Evolutionary conservation across 2,329 filamentous ascomycete species (phyloP).

Genomic region (Fusarium protoensiforme): DNA sequence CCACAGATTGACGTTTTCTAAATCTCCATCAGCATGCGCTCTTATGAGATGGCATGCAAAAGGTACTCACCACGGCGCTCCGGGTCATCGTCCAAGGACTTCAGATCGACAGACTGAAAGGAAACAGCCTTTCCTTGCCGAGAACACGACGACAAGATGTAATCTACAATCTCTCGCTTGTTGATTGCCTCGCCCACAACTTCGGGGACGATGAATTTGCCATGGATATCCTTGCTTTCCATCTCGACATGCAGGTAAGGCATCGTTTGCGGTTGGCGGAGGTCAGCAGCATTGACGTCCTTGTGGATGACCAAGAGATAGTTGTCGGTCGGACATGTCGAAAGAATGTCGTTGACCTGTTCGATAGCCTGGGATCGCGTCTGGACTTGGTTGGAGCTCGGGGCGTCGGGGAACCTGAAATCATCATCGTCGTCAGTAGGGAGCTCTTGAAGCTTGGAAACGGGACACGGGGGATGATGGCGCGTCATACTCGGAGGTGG

Average conservation of each 20-base stretch:
- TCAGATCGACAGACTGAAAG: constrained; percentile 56
- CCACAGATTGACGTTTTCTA: constrained; percentile 23
- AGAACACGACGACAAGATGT: constrained; percentile 60
- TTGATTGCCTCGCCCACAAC: constrained; percentile 63
- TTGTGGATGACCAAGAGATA: constrained; percentile 86
- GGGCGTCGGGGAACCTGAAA: constrained; percentile 48
- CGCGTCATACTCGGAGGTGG: constrained; percentile 77
- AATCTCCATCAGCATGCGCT: constrained; percentile 6
- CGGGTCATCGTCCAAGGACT: constrained; percentile 54
- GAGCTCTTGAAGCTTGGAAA: constrained; percentile 34
- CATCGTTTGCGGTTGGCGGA: constrained; percentile 63
- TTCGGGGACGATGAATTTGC: constrained; percentile 64
- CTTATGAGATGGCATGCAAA: not conserved
- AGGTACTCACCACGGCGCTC: constrained; percentile 58
- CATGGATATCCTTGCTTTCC: constrained; percentile 48
- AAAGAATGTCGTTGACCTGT: constrained; percentile 64
- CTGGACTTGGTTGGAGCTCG: constrained; percentile 58
- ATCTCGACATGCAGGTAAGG: constrained; percentile 61
- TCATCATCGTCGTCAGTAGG: constrained; percentile 32
- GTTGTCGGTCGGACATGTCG: constrained; percentile 75
- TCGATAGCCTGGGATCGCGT: constrained; percentile 57
- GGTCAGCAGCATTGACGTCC: constrained; percentile 76
- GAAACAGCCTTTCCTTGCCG: constrained; percentile 53
- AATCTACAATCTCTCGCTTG: constrained; percentile 53
- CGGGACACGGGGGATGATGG: constrained; percentile 6